These are phyloP conservation scores for Coriaria nepalensis DNA, from an alignment of 306 rosid species.

Conservation along the genomic window DNA sequence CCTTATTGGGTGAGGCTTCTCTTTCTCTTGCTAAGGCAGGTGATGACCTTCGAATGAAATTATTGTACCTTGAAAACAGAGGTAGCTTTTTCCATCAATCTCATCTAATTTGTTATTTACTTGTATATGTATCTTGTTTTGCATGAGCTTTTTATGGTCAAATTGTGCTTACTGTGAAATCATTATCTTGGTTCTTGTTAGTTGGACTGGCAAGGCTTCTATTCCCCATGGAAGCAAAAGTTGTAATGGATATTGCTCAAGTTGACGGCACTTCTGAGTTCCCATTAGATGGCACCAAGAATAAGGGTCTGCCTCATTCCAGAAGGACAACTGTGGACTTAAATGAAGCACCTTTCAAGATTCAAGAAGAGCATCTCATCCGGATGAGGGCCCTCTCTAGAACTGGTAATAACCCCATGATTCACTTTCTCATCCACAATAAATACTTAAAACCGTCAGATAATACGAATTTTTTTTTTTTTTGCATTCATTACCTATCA, in stretches of 20 bases:
- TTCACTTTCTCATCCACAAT: not conserved
- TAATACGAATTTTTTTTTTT: too few relatives aligned
- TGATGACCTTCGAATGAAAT: constrained; percentile 46
- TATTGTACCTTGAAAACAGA: constrained; percentile 68
- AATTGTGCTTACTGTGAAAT: not conserved
- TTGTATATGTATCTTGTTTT: not conserved
- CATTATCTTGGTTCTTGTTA: constrained; percentile 16
- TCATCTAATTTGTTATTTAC: not conserved
- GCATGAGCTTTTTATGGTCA: not conserved
- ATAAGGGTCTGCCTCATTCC: constrained; percentile 12
- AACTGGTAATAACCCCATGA: constrained; percentile 29
- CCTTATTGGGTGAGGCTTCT: constrained; percentile 52
- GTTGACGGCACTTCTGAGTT: constrained; percentile 39
- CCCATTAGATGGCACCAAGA: constrained; percentile 16
- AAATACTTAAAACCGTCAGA: not conserved
- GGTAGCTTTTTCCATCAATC: constrained; percentile 18
- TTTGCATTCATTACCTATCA: too few relatives aligned
- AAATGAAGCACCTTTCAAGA: constrained; percentile 51
- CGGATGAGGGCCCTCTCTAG: constrained; percentile 46
- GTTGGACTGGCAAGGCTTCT: constrained; percentile 54
- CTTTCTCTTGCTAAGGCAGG: constrained; percentile 60
- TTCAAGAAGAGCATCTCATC: constrained; percentile 49
- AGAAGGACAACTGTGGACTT: constrained; percentile 38
- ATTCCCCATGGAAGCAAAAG: constrained; percentile 66
- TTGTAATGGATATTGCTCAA: constrained; percentile 45